Evolutionary conservation across 2,329 filamentous ascomycete genomes (phyloP).

Genomic region (Anthostomella pinea): DNA sequence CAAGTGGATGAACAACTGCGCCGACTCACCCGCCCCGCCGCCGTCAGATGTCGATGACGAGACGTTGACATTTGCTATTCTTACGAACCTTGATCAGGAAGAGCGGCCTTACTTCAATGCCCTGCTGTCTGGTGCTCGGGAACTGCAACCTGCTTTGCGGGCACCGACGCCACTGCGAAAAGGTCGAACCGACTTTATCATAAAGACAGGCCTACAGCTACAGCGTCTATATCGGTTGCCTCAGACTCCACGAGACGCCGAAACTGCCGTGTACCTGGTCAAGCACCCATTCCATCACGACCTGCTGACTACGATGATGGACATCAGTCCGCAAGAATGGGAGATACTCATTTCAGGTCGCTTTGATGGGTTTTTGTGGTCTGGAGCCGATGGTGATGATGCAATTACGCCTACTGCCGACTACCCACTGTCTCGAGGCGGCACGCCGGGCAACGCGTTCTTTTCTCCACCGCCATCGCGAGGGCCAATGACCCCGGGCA

Average conservation of each 20-base stretch:
- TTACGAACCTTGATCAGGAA: slow-evolving; percentile 76
- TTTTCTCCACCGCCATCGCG: slow-evolving; percentile 40
- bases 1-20: slow-evolving; percentile 81
- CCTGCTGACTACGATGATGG: slow-evolving; percentile 79
- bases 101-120: slow-evolving; percentile 81
- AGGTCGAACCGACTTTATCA: slow-evolving; percentile 68
- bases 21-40: slow-evolving; percentile 68
- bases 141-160: slow-evolving; percentile 54
- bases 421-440: slow-evolving; percentile 45
- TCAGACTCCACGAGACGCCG: slow-evolving; percentile 74
- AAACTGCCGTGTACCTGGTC: slow-evolving; percentile 81
- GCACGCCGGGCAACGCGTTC: slow-evolving; percentile 51
- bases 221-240: slow-evolving; percentile 80
- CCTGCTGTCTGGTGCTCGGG: slow-evolving; percentile 61
- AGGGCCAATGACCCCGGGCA: slow-evolving; percentile 39
- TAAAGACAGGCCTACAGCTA: slow-evolving; percentile 73
- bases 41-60: slow-evolving; percentile 92
- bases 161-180: slow-evolving; percentile 68
- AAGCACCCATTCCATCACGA: slow-evolving; percentile 81
- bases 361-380: slow-evolving; percentile 95
- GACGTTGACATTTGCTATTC: slow-evolving; percentile 87
- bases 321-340: slow-evolving; percentile 92
- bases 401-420: slow-evolving; percentile 39
- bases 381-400: slow-evolving; percentile 71
- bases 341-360: slow-evolving; percentile 90